Base-by-base conservation (phyloP, 768 basidiomycete genomes). In the Lactarius vividus region DNA sequence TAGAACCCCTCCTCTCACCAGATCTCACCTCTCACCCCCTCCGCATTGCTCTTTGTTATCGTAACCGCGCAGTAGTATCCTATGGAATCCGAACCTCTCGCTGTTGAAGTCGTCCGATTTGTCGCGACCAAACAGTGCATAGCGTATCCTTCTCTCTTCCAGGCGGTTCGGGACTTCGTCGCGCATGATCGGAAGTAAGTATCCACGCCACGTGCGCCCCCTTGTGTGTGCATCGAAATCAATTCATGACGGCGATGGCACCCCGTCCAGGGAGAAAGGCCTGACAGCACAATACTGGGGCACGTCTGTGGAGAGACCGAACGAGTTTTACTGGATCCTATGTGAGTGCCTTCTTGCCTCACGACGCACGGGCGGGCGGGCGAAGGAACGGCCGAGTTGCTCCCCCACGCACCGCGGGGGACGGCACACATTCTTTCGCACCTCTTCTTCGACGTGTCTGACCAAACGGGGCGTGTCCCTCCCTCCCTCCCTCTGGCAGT, bases 231-330 rank as follows among this genome's bases (percentile, higher is more conserved):
- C 5, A 33, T 33, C 9, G 33, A 13, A 53, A 61, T 26, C 4
- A 13, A n/a, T 2, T 49, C n/a, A 26, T 8, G 8, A 9, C 20
- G 20, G 42, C 9, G 42, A n/a, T n/a, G n/a, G n/a, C n/a, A n/a
- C n/a, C n/a, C n/a, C n/a, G 4, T 26, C 10, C 26, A 66, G 65
- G 35, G 61, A 54, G 28, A 62, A 42, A 10, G 65, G 65, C 2
- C 18, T 66, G 20, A 59, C 37, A 10, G 57, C 65, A 13, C 65
- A 66, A 39, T 54, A 66, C 40, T 66, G 65, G 65, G 65, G 65
- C 39, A 1, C 56, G 11, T 57, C 65, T 3, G 23, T 28, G 4
- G 9, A 35, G 37, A n/a, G 11, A 4, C 16, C 46, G 1, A 66
- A 33, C 8, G 61, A 62, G 23, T 44, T 31, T 28, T 66, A 33